phyloP scores from a whole-genome alignment of 441 rosid species.

The Adansonia rubrostipa region DNA sequence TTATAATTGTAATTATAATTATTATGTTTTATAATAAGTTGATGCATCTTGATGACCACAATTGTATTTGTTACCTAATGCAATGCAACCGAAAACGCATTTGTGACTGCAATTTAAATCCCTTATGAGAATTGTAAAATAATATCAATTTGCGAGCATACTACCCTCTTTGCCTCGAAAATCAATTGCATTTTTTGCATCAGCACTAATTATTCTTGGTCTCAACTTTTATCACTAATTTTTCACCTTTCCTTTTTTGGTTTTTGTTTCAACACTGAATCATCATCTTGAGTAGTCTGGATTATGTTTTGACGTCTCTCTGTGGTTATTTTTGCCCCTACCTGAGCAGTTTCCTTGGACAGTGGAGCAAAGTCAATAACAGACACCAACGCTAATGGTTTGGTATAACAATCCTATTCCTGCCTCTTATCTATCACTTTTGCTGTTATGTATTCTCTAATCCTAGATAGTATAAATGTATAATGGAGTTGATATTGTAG shows the following conservation, averaged over 20 bases:
- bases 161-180: no score
- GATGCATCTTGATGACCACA: no score
- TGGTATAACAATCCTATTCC: slow-evolving; percentile 33
- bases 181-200: background rate
- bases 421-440: background rate
- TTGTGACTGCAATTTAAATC: no score
- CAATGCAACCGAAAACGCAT: no score
- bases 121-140: no score
- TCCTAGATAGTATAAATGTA: background rate
- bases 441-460: slow-evolving; percentile 17
- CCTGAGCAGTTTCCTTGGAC: slow-evolving; percentile 11
- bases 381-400: slow-evolving; percentile 15
- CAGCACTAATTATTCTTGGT: background rate
- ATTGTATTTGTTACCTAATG: no score
- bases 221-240: background rate
- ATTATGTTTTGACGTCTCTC: background rate
- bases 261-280: background rate
- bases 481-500: background rate
- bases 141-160: no score
- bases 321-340: no score
- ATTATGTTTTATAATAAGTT: no score
- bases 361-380: background rate
- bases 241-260: background rate
- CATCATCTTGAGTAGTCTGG: background rate
- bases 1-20: no score